A percentile compares a stretch with the other conserved stretches of the same genome.
Conservation (phyloP, 2,329 filamentous ascomycete species). For the Claviceps purpurea region DNA sequence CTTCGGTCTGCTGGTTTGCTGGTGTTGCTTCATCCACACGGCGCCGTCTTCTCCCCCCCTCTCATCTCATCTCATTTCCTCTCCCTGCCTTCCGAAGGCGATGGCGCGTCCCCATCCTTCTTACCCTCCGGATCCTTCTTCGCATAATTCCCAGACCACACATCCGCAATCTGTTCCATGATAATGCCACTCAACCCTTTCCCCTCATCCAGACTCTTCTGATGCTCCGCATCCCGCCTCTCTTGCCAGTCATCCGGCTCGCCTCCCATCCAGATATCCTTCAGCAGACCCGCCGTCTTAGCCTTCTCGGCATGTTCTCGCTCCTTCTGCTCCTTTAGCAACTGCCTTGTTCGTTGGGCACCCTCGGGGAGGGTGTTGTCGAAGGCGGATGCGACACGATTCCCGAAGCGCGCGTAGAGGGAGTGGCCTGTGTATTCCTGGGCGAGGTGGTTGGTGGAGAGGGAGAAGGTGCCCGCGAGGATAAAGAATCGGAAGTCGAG, state of each 20-base stretch:
- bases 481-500: constrained; percentile 36
- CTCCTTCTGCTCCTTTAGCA: constrained; percentile 33
- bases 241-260: constrained; percentile 41
- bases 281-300: constrained; percentile 21
- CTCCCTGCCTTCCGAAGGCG: background rate
- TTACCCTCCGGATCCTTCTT: constrained; percentile 12
- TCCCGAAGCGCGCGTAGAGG: constrained; percentile 32
- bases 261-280: constrained; percentile 45
- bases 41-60: background rate
- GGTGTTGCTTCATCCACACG: background rate
- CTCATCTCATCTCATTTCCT: background rate
- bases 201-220: constrained; percentile 39
- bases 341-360: constrained; percentile 32
- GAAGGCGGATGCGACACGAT: constrained; percentile 30
- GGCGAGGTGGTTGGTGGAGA: constrained; percentile 40
- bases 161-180: constrained; percentile 42
- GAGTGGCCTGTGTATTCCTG: constrained; percentile 44
- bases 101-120: background rate
- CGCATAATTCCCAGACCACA: constrained; percentile 28
- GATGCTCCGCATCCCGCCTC: constrained; percentile 37
- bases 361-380: constrained; percentile 43
- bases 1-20: background rate
- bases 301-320: constrained; percentile 23
- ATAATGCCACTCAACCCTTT: constrained; percentile 44
- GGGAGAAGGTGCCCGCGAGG: constrained; percentile 35